Evolutionary conservation across 2,329 filamentous ascomycete genomes (phyloP).

Genomic region (Microcyclosporella mali): DNA sequence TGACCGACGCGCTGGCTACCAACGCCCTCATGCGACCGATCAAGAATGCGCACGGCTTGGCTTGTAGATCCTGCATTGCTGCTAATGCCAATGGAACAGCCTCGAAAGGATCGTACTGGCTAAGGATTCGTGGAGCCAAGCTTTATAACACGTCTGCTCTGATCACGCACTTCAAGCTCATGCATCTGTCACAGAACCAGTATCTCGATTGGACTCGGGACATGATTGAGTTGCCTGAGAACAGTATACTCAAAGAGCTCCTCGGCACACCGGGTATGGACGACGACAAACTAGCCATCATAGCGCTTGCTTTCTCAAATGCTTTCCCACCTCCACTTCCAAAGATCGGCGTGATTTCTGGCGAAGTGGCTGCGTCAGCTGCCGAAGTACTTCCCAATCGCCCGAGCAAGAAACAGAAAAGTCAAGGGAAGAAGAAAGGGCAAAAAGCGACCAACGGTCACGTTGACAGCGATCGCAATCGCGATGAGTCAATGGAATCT

Average conservation of each 20-base stretch:
- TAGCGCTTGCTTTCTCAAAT: constrained; percentile 29
- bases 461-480: constrained; percentile 22
- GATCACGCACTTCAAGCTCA: constrained; percentile 55
- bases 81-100: constrained; percentile 22
- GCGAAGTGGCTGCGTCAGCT: constrained; percentile 11
- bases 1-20: constrained; percentile 40
- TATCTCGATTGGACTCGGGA: constrained; percentile 52
- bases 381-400: constrained; percentile 15
- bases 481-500: constrained; percentile 23
- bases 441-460: constrained; percentile 14
- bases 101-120: constrained; percentile 30
- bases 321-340: constrained; percentile 40
- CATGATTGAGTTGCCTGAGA: constrained; percentile 56
- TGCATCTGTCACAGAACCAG: constrained; percentile 39
- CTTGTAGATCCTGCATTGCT: constrained; percentile 33
- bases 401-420: constrained; percentile 26
- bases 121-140: constrained; percentile 35
- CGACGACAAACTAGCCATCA: constrained; percentile 41
- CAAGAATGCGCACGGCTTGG: constrained; percentile 40
- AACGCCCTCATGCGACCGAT: constrained; percentile 38
- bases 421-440: constrained; percentile 26
- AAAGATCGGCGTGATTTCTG: constrained; percentile 35
- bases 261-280: constrained; percentile 51
- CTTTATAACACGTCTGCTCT: constrained; percentile 48
- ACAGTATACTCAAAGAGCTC: constrained; percentile 44